Percentiles rank a stretch among this genome's conserved stretches.
Conservation (phyloP, 768 basidiomycete species). For the Nevesoporus exiguus region DNA sequence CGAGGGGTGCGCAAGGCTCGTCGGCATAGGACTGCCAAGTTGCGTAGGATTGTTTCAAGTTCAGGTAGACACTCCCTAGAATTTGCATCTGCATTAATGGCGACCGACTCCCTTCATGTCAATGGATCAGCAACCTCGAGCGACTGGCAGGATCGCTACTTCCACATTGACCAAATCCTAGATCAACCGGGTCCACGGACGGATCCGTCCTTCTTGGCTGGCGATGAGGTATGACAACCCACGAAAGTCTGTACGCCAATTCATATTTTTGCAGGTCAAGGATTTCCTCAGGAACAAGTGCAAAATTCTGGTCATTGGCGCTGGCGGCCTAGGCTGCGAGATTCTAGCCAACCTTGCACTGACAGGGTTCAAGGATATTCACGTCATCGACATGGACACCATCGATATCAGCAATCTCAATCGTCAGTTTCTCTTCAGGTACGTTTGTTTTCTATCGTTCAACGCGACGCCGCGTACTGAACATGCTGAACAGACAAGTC, state of each 20-base stretch:
- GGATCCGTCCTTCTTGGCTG: conserved; percentile 77
- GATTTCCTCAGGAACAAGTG: conserved; percentile 76
- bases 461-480: neutral
- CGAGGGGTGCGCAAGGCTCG: neutral
- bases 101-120: conserved; percentile 17
- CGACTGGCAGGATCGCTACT: conserved; percentile 65
- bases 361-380: conserved; percentile 96
- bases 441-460: conserved; percentile 8
- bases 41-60: neutral
- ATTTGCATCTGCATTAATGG: conserved; percentile 21
- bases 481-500: conserved; percentile 50
- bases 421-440: conserved; percentile 97
- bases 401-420: conserved; percentile 99
- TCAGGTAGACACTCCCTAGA: conserved; percentile 13
- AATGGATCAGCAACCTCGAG: conserved; percentile 36
- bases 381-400: conserved; percentile 99
- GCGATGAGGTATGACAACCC: conserved; percentile 59
- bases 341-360: conserved; percentile 95
- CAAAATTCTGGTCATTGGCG: conserved; percentile 97
- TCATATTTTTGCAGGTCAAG: conserved; percentile 60
- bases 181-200: conserved; percentile 88
- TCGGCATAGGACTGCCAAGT: conserved; percentile 1
- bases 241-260: neutral
- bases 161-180: conserved; percentile 82
- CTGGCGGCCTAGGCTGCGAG: conserved; percentile 96